These are phyloP conservation scores for Umbelopsis sp. DNA, from an alignment of 371 early-diverging fungal genomes.

Conservation along the genomic window DNA sequence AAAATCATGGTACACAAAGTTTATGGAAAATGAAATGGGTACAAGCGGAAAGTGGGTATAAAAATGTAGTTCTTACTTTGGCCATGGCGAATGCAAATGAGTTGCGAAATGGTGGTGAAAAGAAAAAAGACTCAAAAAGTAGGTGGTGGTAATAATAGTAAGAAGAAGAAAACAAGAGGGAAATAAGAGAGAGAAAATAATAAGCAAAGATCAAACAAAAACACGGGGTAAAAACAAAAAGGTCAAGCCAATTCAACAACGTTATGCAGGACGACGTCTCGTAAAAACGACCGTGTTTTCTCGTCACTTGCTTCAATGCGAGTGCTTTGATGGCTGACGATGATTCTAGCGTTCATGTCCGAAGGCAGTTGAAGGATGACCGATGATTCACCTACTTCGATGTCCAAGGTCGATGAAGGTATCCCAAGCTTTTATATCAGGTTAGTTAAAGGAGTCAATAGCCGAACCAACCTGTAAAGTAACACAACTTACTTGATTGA, in stretches of 20 bases:
- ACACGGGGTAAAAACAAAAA: slow-evolving; percentile 19
- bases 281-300: slow-evolving; percentile 25
- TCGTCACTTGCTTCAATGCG: slow-evolving; percentile 28
- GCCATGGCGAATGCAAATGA: neutral
- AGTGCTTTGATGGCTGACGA: slow-evolving; percentile 22
- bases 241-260: slow-evolving; percentile 8
- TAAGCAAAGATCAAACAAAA: neutral
- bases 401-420: slow-evolving; percentile 23
- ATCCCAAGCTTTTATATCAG: slow-evolving; percentile 2
- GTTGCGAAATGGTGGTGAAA: neutral
- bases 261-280: slow-evolving; percentile 20
- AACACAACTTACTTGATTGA: slow-evolving; percentile 31
- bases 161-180: neutral
- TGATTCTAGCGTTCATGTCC: slow-evolving; percentile 29
- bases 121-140: neutral
- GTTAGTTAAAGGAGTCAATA: neutral
- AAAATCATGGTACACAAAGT: neutral
- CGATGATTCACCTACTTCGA: slow-evolving; percentile 22
- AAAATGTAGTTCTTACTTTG: slow-evolving; percentile 6
- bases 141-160: neutral
- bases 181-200: neutral
- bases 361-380: slow-evolving; percentile 26
- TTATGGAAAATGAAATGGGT: neutral
- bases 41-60: neutral
- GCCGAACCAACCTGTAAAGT: neutral